Evolutionary conservation across 2,329 filamentous ascomycete species (phyloP), one percentile per base, ranked within the genome.

Genomic region (Epichloe uncinata): DNA sequence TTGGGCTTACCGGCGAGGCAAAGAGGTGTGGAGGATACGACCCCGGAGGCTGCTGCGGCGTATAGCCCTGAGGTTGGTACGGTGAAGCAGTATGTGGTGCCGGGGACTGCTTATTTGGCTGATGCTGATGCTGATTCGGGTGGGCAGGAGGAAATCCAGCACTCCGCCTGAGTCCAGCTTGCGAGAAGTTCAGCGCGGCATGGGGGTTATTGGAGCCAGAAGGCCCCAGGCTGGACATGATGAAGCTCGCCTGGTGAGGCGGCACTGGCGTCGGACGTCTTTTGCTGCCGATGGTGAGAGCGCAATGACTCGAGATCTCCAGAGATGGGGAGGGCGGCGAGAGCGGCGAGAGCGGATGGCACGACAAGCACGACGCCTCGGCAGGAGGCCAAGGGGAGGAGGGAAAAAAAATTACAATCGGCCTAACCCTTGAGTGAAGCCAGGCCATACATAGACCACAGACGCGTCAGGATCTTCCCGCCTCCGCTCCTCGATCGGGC

Each of bases 11-110:
- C 43, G 73, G 63, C 20, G 73, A 63, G 45, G 66, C 69, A 63
- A 77, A 80, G 53, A 80, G 66, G 55, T 77, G 74, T 55, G 76
- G 74, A 18, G 73, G 63, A 54, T 77, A 79, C 18, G 68, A 58
- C 52, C 65, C 66, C 53, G 71, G 65, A 30, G 70, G 67, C 57
- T 75, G 74, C 59, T 78, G 75, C 46, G 75, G 66, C 49, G 72
- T 63, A 61, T 79, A 79, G 52, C 71, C 67, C 55, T 75, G 72
- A 48, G 70, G 60, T 61, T 77, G 75, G 59, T 79, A 80, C 2
- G 75, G 72, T 52, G 75, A 72, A 52, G 74, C 72, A 58, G 75
- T 69, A 55, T 77, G 75, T 54, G 75, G 70, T 20, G 73, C 72
- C 38, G 76, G 73, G 30, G 76, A 75, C 53, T 75, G 73, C 61